Base-by-base conservation (phyloP, 2,329 filamentous ascomycete genomes). In the Aspergillus melleus region DNA sequence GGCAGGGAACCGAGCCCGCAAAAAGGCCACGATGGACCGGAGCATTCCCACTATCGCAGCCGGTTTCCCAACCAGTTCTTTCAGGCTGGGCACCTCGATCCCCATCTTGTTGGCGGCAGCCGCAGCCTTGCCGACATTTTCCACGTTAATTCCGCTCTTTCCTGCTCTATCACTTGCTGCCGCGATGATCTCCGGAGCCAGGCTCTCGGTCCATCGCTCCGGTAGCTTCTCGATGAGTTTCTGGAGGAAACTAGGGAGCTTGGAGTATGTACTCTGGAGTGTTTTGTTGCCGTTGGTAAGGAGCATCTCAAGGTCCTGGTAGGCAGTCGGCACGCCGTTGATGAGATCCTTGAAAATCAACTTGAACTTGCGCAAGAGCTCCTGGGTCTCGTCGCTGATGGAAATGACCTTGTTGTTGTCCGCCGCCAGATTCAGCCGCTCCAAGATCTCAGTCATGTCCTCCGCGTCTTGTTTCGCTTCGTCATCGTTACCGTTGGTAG, bases 261-360 rank as follows among this genome's bases (percentile, higher is more conserved):
- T 78, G 19, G 82, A 81, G 69, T 86, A 89, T 61, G 87, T 85
- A 64, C 84, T 83, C 69, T 88, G 84, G 19, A 90, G 74, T 64
- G 88, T 83, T n/a, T 80, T 77, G 62, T 88, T 86, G n/a, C 84
- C 85, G 57, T 86, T 85, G 10, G 81, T 86, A 64, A 89, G 79
- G 19, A 89, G 80, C 71, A 83, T 85, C 68, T 88, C 87, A n/a
- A 99, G 88, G 73, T 99, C 95, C 71, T 90, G 84, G 75, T 96
- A 96, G 2, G 95, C 95, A 0, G 94, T 97, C 3, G 95, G 95
- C 1, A 92, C 95, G 62, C 95, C 95, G 72, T 92, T 93, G 69
- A 95, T 86, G 16, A 97, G 85, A 73, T 99, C 95, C 73, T 94
- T 95, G 71, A 99, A 90, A 36, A 97, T 88, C 58, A 92, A 82